Base-by-base conservation (phyloP, 2,329 filamentous ascomycete genomes). In the Trichophyton verrucosum region DNA sequence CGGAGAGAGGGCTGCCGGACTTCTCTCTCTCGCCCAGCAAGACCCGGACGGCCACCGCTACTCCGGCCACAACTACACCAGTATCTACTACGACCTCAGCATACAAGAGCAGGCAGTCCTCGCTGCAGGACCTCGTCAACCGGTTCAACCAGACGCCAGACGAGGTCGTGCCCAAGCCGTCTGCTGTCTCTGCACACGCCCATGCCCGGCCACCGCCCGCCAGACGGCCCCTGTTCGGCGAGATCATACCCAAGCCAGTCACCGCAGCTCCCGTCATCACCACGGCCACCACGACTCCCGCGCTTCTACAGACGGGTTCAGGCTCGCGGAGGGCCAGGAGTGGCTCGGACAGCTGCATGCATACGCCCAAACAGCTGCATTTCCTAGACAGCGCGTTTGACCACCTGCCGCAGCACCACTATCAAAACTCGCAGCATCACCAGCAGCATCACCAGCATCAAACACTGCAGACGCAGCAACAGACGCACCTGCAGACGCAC, bases 101-200 rank as follows among this genome's bases (percentile, higher is more conserved):
- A 7, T 38, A 24, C 38, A 27, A 24, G 20, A 74, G 66, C 64
- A 73, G 75, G 65, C 81, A 86, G 65, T 79, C 84, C n/a, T 91
- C 86, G 63, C 87, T 94, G 66, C 89, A 86, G 74, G 88, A 94
- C 69, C 78, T 94, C 64, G 85, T 88, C 68, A 89, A 86, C 73
- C 85, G 82, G 60, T 94, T 92, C 74, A 88, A 92, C 72, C 83
- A 86, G 69, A 84, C 80, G 66, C 76, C 68, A 38, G 77, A 78
- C 64, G 73, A 76, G 63, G 67, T 75, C 57, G 74, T 72, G 76
- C 13, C 77, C 76, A 7, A 36, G 46, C 53, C 58, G 17, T 68
- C 68, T 24, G 65, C 69, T 30, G 69, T 71, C 15, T 53, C 46
- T 11, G 24, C 42, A 33, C 24, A 33, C 17, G 30, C 44, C 36